A percentile compares a stretch with the other conserved stretches of the same genome.
phyloP scores from a whole-genome alignment of 2,329 filamentous ascomycete species.

The Talaromyces amestolkiae region DNA sequence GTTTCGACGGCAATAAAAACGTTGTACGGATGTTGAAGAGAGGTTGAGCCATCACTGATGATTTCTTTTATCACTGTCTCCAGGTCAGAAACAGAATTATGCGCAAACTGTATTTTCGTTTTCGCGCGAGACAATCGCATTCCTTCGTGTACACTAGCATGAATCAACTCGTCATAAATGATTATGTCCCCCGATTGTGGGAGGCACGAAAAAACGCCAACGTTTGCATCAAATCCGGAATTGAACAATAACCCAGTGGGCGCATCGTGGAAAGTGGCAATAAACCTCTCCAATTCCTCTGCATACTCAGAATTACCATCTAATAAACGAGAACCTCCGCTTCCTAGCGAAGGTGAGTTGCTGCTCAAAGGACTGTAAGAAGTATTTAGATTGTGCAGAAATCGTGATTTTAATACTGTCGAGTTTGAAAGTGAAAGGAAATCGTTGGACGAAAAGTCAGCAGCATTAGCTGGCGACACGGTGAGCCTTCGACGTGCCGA shows the following conservation, averaged over 20 bases:
- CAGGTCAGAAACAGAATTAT: slow-evolving; percentile 47
- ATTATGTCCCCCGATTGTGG: slow-evolving; percentile 62
- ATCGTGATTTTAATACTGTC: slow-evolving; percentile 7
- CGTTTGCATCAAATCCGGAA: slow-evolving; percentile 66
- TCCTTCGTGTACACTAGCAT: slow-evolving; percentile 76
- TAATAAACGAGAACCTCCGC: slow-evolving; percentile 51
- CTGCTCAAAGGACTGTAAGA: neutral
- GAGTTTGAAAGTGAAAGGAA: slow-evolving; percentile 57
- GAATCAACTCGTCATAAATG: slow-evolving; percentile 71
- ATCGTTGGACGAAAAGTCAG: slow-evolving; percentile 66
- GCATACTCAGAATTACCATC: slow-evolving; percentile 64
- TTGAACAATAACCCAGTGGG: slow-evolving; percentile 59
- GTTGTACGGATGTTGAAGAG: slow-evolving; percentile 43
- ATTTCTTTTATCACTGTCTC: slow-evolving; percentile 35
- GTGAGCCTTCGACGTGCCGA: slow-evolving; percentile 50
- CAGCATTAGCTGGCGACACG: slow-evolving; percentile 40
- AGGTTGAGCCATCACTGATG: slow-evolving; percentile 29
- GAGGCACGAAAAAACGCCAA: slow-evolving; percentile 60
- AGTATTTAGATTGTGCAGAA: slow-evolving; percentile 12
- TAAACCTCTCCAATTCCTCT: slow-evolving; percentile 56
- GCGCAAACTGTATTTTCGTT: slow-evolving; percentile 45
- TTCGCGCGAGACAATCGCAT: slow-evolving; percentile 64
- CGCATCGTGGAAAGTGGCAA: slow-evolving; percentile 61
- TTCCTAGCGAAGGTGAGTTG: slow-evolving; percentile 5
- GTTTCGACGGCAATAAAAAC: slow-evolving; percentile 69